A percentile compares a stretch with the other conserved stretches of the same genome.
Conservation (phyloP, 805 yeast genomes). For the Candida chauliodis region DNA sequence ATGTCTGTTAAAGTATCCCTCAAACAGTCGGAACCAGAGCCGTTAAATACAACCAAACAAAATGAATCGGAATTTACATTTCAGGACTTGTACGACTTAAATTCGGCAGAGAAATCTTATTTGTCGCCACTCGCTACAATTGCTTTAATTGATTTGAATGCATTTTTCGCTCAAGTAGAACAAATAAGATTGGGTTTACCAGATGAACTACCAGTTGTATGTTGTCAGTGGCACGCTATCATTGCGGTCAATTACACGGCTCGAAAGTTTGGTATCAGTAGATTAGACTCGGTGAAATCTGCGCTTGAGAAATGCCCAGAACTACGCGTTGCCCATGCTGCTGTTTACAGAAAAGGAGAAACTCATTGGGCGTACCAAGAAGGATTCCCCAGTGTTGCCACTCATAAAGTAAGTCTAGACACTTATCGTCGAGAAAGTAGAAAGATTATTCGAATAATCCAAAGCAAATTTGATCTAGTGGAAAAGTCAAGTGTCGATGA, state of each 20-base stretch:
- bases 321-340: conserved; percentile 82
- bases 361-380: conserved; percentile 75
- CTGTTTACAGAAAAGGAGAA: conserved; percentile 87
- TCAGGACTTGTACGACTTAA: conserved; percentile 50
- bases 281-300: conserved; percentile 69
- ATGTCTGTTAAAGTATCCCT: conserved; percentile 9
- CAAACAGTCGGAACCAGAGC: not conserved
- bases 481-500: conserved; percentile 98
- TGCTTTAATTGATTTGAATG: conserved; percentile 87
- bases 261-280: conserved; percentile 69
- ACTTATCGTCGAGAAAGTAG: conserved; percentile 88
- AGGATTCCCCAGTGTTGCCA: conserved; percentile 52
- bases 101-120: conserved; percentile 46
- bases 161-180: conserved; percentile 94
- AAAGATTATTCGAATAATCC: conserved; percentile 66
- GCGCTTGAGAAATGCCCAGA: conserved; percentile 77
- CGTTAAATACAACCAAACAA: not conserved
- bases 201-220: conserved; percentile 78
- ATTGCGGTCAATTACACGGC: conserved; percentile 94
- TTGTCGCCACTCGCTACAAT: conserved; percentile 71
- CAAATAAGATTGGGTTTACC: conserved; percentile 66
- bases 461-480: conserved; percentile 57
- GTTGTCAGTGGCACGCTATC: conserved; percentile 87
- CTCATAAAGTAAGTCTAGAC: conserved; percentile 83
- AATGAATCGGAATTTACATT: conserved; percentile 32